Base-by-base conservation (phyloP, 139 green algal species). In the Picochlorum sp. region DNA sequence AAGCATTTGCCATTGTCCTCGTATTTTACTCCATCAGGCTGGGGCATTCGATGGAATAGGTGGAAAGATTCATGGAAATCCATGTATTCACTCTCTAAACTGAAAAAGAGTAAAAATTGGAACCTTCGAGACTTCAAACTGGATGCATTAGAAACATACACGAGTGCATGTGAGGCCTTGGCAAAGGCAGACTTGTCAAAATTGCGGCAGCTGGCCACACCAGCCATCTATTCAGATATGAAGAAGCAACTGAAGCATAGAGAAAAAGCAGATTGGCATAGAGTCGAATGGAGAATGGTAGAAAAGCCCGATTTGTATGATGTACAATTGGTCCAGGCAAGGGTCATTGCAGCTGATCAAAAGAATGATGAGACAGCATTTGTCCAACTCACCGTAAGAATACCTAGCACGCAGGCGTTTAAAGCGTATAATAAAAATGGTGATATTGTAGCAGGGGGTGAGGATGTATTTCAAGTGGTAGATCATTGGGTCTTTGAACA, bases 401-500 rank as follows among this genome's bases (percentile, higher is more conserved):
- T 83, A 16, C 49, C 45, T n/a, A 70, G 57, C 61, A 24, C 57
- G 41, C 77, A 83, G 57, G 61, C 15, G 9, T 83, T 83, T 77
- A 65, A 66, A 4, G 77, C 66, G 0, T 83, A 77, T 52, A 28
- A 71, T 44, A 51, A 32, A 16, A 51, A 44, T 28, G 57, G 66
- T 2, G 6, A 41, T 16, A 56, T 83, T 45, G 54, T 83, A 49
- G 65, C 70, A 2, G 77, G 77, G 13, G 47, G 50, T 49, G 59
- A 62, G 1, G 69, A 58, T 20, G 65, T 52, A 47, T 11, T 75
- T 41, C 54, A 52, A 41, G 77, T 83, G 4, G 65, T 67, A 45
- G 77, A 83, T 45, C 54, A 63, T 8, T 83, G 77, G 77, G 74
- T 83, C n/a, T 75, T 83, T 70, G 77, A 83, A 62, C 44, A 62